A percentile compares a stretch with the other conserved stretches of the same genome.
Evolutionary conservation across 306 rosid genomes (phyloP).

Genomic region (Casuarina glauca): DNA sequence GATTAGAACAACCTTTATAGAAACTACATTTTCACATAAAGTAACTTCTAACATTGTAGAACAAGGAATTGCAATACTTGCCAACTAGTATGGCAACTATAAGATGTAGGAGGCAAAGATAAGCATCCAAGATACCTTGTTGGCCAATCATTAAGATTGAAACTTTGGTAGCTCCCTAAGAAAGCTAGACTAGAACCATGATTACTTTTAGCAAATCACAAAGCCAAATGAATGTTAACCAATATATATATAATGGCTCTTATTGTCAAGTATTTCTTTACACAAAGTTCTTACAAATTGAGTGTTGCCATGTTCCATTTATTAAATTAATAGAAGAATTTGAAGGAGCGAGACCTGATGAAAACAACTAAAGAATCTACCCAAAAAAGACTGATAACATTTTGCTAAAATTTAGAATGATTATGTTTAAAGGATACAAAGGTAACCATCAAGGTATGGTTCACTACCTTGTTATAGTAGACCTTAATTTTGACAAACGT

Average conservation of each 20-base stretch:
- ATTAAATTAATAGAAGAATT: constrained; percentile 93
- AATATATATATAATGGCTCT: not conserved
- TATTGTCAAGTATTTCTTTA: constrained; percentile 3
- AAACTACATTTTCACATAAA: not conserved
- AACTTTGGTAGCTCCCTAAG: constrained; percentile 97
- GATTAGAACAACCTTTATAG: not conserved
- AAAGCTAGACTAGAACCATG: constrained; percentile 24
- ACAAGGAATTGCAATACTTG: constrained; percentile 32
- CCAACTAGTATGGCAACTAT: constrained; percentile 98
- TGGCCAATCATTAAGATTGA: constrained; percentile 93
- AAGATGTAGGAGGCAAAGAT: constrained; percentile 92
- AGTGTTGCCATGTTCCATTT: constrained; percentile 99
- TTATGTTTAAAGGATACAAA: constrained; percentile 79
- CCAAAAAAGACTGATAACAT: constrained; percentile 25
- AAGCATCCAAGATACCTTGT: constrained; percentile 98
- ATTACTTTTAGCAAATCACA: not conserved
- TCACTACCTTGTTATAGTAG: constrained; percentile 95
- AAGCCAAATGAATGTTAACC: not conserved
- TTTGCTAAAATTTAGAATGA: constrained; percentile 14
- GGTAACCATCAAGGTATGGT: constrained; percentile 97
- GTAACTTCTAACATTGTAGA: not conserved
- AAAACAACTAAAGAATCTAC: constrained; percentile 54
- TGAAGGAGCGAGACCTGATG: constrained; percentile 90
- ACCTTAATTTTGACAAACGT: constrained; percentile 88
- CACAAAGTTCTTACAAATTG: constrained; percentile 70